A percentile compares a stretch with the other conserved stretches of the same genome.
phyloP scores from a whole-genome alignment of 192 early-diverging fungal species.

The Coemansia furcata region DNA sequence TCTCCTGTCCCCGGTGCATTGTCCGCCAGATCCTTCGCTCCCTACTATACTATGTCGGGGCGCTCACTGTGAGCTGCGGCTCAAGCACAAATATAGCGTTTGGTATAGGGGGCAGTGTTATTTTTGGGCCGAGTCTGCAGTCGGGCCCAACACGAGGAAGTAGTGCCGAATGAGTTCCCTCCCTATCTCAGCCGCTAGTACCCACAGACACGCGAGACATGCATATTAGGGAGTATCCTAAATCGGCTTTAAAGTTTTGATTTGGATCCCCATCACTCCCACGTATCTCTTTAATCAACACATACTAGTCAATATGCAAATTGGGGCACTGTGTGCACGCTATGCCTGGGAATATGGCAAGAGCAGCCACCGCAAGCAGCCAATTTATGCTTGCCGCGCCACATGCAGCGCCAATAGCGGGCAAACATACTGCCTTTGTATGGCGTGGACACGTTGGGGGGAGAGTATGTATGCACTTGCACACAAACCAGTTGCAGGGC shows the following conservation, averaged over 20 bases:
- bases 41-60: neutral
- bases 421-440: neutral
- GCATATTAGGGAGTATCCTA: neutral
- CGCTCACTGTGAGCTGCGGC: neutral
- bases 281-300: neutral
- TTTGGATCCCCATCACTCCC: neutral
- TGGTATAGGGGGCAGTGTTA: neutral
- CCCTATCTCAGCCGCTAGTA: neutral
- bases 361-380: neutral
- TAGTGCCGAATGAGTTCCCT: neutral
- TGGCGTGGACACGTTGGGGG: neutral
- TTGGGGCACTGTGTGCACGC: neutral
- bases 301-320: neutral
- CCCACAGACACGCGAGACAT: neutral
- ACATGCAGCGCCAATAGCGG: neutral
- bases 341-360: neutral
- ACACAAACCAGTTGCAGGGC: neutral
- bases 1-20: neutral
- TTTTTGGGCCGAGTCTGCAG: neutral
- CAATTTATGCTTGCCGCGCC: neutral
- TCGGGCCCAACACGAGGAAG: neutral
- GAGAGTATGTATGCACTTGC: neutral
- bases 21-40: neutral
- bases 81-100: neutral
- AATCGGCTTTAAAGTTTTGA: neutral